phyloP scores from a whole-genome alignment of 2,329 filamentous ascomycete genomes.

The Neofusicoccum kwambonambiense region DNA sequence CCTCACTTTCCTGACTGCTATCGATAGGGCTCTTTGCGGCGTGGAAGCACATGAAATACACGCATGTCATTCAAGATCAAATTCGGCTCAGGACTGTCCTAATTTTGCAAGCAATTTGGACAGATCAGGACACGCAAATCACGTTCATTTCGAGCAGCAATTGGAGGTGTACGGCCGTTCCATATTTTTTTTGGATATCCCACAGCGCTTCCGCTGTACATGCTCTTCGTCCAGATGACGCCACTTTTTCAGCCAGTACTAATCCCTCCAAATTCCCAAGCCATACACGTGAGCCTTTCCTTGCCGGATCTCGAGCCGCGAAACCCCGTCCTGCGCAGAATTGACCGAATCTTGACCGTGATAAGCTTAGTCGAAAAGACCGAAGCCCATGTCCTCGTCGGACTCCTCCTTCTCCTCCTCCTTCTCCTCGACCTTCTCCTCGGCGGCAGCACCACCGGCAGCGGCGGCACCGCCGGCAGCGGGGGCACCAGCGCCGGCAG shows the following conservation, averaged over 20 bases:
- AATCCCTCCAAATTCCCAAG: slow-evolving; percentile 32
- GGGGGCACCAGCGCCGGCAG: slow-evolving; percentile 78
- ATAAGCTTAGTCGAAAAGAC: slow-evolving; percentile 63
- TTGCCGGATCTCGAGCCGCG: neutral
- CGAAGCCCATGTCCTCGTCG: slow-evolving; percentile 73
- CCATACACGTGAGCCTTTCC: slow-evolving; percentile 11
- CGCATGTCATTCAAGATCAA: too few species aligned
- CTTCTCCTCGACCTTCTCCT: slow-evolving; percentile 59
- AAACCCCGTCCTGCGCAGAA: slow-evolving; percentile 27
- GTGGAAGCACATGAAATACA: too few species aligned
- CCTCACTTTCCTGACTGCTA: neutral
- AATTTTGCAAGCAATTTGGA: neutral
- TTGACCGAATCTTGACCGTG: slow-evolving; percentile 29
- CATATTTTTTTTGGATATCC: slow-evolving; percentile 17
- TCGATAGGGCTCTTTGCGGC: neutral
- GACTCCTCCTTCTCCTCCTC: slow-evolving; percentile 77
- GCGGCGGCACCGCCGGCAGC: slow-evolving; percentile 62
- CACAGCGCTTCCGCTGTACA: slow-evolving; percentile 12
- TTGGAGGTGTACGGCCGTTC: slow-evolving; percentile 15
- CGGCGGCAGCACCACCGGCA: slow-evolving; percentile 58
- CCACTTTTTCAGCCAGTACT: slow-evolving; percentile 30
- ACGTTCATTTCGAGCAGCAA: neutral
- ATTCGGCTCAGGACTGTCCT: too few species aligned
- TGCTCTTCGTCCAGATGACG: slow-evolving; percentile 3
- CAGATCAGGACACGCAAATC: neutral